Base-by-base conservation (phyloP, 2,329 filamentous ascomycete species). In the Hymenoscyphus albidus region DNA sequence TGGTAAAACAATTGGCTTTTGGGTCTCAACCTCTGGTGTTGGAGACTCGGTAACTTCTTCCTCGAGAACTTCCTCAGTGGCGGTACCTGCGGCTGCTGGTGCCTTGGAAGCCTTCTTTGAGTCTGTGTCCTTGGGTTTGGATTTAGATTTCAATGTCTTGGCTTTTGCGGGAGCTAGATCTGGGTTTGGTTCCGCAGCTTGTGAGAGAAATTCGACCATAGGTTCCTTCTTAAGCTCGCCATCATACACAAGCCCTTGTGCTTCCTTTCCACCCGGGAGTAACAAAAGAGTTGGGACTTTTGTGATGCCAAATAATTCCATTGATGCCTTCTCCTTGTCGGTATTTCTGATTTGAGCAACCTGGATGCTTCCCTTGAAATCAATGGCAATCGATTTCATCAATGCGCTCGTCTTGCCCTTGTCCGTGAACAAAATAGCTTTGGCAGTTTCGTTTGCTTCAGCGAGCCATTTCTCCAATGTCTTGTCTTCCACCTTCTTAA, bases 391-490 rank as follows among this genome's bases (percentile, higher is more conserved):
- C 66, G 92, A 88, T 76, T 90, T 91, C 69, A 97, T 79, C 31
- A 97, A 81, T 12, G 93, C 86, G 75, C 91, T 94, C 0, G 91
- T 94, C 5, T 90, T 89, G 27, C 93, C 92, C 81, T 98, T 99
- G 64, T 97, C 91, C 2, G 91, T 96, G 78, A 99, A 98, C 2
- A 99, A 81, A 40, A 99, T 87, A 0, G 91, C 93, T 80, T 96
- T 97, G 59, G 93, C 85, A 13, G 83, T 85, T 22, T 90, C 85
- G 65, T 87, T 88, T 56, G 85, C 83, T 64, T 85, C 83, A 10
- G 80, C 79, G 59, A 97, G 77, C 84, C 94, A 99, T 13, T 80
- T 80, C 64, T 92, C 88, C 44, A 96, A 74, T 57, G 91, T 89
- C 77, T 91, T 91, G 77, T 96, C 92, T 16, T 88, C 87, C 58